These are phyloP conservation scores for Beauveria sp. DNA, from an alignment of 2,329 filamentous ascomycete genomes.

Conservation along the genomic window DNA sequence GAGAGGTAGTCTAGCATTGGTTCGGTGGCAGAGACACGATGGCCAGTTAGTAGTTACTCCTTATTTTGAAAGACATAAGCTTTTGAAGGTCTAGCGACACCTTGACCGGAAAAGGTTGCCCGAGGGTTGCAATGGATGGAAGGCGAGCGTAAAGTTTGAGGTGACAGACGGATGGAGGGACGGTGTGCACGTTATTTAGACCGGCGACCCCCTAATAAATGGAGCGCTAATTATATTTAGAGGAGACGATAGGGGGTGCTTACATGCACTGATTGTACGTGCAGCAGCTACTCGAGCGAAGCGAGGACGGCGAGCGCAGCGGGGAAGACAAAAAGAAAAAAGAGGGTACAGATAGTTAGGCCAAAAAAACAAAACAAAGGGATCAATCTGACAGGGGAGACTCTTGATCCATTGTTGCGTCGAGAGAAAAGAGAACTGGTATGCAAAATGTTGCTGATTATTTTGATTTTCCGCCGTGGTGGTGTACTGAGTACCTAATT, in stretches of 20 bases:
- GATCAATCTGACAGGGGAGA: too few relatives aligned
- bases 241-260: not conserved
- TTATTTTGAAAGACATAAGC: too few relatives aligned
- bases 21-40: not conserved
- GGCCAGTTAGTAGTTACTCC: too few relatives aligned
- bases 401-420: too few relatives aligned
- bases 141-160: not conserved
- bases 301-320: not conserved
- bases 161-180: not conserved
- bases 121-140: not conserved
- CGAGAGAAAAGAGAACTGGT: too few relatives aligned
- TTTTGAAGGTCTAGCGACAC: too few relatives aligned
- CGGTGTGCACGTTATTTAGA: not conserved
- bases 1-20: not conserved
- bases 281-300: not conserved
- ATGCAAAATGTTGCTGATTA: too few relatives aligned
- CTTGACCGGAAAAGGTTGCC: not conserved
- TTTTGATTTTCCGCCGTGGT: too few relatives aligned
- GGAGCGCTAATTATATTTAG: slow-evolving; percentile 4
- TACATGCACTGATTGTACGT: not conserved
- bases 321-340: not conserved
- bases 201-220: not conserved
- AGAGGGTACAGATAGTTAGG: not conserved
- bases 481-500: too few relatives aligned
- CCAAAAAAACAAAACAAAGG: too few relatives aligned